These are phyloP conservation scores for Lagenidium giganteum DNA, from an alignment of 352 stramenopile genomes.

Conservation along the genomic window DNA sequence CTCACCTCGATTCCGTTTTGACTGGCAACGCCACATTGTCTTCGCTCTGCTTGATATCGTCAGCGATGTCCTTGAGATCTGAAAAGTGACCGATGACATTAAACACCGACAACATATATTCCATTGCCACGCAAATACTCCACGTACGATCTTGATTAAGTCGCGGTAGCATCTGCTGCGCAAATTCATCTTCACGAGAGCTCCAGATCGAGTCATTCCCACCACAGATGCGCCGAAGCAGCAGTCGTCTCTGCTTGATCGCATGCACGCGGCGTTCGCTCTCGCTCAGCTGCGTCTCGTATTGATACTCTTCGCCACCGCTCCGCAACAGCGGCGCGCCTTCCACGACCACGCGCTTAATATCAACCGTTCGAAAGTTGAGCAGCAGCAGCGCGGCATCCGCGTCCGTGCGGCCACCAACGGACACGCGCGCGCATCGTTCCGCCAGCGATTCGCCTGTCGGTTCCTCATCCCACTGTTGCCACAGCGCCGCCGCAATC, in stretches of 20 bases:
- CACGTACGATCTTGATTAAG: constrained; percentile 60
- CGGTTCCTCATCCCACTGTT: constrained; percentile 5
- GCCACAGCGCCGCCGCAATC: constrained; percentile 44
- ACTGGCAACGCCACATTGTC: constrained; percentile 5
- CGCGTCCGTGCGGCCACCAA: constrained; percentile 38
- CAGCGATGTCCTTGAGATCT: constrained; percentile 67
- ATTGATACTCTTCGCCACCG: constrained; percentile 79
- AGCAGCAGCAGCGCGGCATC: constrained; percentile 31
- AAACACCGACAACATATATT: not conserved
- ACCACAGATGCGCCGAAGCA: constrained; percentile 65
- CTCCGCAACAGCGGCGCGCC: constrained; percentile 66
- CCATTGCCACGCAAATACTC: not conserved
- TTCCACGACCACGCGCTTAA: constrained; percentile 46
- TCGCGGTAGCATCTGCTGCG: constrained; percentile 53
- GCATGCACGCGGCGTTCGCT: constrained; percentile 44
- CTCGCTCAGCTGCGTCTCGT: constrained; percentile 49
- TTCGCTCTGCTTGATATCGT: constrained; percentile 59
- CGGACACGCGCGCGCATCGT: constrained; percentile 38
- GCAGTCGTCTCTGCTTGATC: constrained; percentile 55
- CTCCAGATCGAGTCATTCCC: constrained; percentile 46
- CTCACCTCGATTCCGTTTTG: constrained; percentile 2
- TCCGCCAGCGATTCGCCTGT: constrained; percentile 20
- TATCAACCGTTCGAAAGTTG: constrained; percentile 51
- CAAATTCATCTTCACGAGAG: constrained; percentile 50
- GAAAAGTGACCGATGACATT: no score